Evolutionary conservation across 352 stramenopile species (phyloP).

Genomic region (Halophytophthora polymorphica): DNA sequence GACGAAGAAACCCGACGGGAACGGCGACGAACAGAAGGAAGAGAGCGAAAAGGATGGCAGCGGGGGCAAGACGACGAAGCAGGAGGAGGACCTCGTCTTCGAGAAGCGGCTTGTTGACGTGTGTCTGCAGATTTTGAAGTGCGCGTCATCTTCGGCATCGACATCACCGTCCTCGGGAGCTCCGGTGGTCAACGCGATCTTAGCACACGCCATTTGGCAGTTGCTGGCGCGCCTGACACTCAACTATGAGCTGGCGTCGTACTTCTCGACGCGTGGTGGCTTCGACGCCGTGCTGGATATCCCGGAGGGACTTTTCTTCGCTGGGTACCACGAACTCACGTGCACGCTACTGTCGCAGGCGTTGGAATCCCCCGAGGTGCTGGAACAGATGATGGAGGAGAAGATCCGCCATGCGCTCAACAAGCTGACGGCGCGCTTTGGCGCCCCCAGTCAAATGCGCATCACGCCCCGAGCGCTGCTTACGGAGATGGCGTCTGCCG

Average conservation of each 20-base stretch:
- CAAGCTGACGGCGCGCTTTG: slow-evolving; percentile 73
- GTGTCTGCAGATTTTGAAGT: slow-evolving; percentile 33
- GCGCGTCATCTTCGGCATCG: slow-evolving; percentile 7
- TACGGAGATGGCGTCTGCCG: slow-evolving; percentile 72
- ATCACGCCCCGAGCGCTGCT: slow-evolving; percentile 80
- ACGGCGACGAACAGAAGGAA: slow-evolving; percentile 13
- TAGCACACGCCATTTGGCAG: slow-evolving; percentile 73
- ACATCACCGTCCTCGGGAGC: slow-evolving; percentile 3
- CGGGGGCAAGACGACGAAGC: neutral
- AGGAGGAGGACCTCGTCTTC: slow-evolving; percentile 16
- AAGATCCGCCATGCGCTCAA: slow-evolving; percentile 75
- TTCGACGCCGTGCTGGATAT: slow-evolving; percentile 64
- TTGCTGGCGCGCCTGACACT: slow-evolving; percentile 63
- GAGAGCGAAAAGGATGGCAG: neutral
- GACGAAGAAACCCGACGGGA: slow-evolving; percentile 10
- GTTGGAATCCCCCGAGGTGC: slow-evolving; percentile 76
- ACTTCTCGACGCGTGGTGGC: slow-evolving; percentile 48
- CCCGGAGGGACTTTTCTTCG: slow-evolving; percentile 39
- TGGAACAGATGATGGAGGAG: slow-evolving; percentile 87
- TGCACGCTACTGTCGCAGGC: slow-evolving; percentile 65
- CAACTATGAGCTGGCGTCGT: slow-evolving; percentile 68
- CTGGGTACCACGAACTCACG: slow-evolving; percentile 73
- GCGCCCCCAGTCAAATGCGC: slow-evolving; percentile 67
- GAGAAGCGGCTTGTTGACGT: slow-evolving; percentile 35
- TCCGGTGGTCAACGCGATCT: slow-evolving; percentile 14